phyloP scores from a whole-genome alignment of 1,284 basidiomycete species.

The Paramarasmius palmivorus region DNA sequence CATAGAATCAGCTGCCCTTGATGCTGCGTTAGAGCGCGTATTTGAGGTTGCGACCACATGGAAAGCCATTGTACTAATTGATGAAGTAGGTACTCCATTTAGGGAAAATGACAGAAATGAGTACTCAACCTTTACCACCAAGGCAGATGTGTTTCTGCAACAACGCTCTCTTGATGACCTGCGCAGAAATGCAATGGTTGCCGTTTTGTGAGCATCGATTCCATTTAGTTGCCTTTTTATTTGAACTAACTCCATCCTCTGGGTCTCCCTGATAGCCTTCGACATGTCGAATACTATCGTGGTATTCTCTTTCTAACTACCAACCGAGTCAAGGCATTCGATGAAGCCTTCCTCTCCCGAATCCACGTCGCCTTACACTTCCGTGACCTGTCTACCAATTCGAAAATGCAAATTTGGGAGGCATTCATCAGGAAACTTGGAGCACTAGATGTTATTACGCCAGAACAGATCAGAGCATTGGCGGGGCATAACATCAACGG shows the following conservation, averaged over 20 bases:
- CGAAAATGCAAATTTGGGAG: no score
- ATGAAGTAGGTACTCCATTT: constrained; percentile 38
- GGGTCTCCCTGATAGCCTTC: constrained; percentile 34
- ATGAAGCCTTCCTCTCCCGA: no score
- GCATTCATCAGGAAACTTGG: no score
- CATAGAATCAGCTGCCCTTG: constrained; percentile 43
- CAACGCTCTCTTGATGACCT: constrained; percentile 61
- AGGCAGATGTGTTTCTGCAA: constrained; percentile 65
- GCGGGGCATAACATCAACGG: constrained; percentile 55
- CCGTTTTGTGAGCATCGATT: constrained; percentile 46
- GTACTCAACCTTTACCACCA: background rate
- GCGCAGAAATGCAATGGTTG: constrained; percentile 64
- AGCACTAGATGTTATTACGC: no score
- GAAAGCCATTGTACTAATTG: constrained; percentile 66
- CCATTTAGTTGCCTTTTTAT: background rate
- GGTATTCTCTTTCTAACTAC: no score
- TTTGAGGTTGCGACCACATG: constrained; percentile 58
- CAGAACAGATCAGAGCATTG: constrained; percentile 42
- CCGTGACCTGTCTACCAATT: no score
- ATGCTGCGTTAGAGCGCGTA: no score
- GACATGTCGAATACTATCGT: no score
- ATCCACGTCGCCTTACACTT: no score
- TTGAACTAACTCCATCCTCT: background rate
- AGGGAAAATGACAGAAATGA: background rate
- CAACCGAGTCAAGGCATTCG: no score